These are phyloP conservation scores for Ceratobasidium sp. DNA, from an alignment of 1,284 basidiomycete species.

Conservation along the genomic window DNA sequence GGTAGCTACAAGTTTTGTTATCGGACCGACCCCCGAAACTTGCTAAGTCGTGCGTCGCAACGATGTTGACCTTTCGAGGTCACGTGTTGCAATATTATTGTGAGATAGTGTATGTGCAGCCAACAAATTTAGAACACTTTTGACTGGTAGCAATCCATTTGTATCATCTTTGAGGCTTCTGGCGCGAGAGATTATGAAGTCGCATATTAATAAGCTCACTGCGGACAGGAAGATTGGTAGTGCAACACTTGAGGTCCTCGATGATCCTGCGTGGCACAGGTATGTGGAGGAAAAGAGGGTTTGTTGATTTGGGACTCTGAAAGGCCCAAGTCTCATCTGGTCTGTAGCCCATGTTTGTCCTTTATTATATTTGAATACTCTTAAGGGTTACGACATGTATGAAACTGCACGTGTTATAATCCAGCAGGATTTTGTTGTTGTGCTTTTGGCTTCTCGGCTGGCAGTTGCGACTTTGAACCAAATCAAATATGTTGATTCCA, in stretches of 20 bases:
- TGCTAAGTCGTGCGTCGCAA: slow-evolving; percentile 65
- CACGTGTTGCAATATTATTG: too few relatives aligned
- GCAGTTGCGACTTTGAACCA: slow-evolving; percentile 60
- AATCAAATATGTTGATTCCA: slow-evolving; percentile 65
- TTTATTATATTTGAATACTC: slow-evolving; percentile 54
- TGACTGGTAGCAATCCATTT: too few relatives aligned
- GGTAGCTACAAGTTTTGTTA: slow-evolving; percentile 56
- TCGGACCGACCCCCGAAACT: slow-evolving; percentile 58
- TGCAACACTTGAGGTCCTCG: slow-evolving; percentile 54
- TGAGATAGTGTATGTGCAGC: too few relatives aligned
- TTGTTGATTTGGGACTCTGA: slow-evolving; percentile 3
- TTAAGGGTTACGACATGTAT: slow-evolving; percentile 38
- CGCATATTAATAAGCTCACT: slow-evolving; percentile 55
- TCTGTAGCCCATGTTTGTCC: slow-evolving; percentile 68
- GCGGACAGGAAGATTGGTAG: slow-evolving; percentile 48
- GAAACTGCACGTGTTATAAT: slow-evolving; percentile 51
- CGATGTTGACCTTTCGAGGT: slow-evolving; percentile 51
- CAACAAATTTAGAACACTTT: too few relatives aligned
- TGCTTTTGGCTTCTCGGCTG: slow-evolving; percentile 57
- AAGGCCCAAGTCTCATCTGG: slow-evolving; percentile 5
- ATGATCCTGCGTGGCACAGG: slow-evolving; percentile 58
- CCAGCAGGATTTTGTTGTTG: slow-evolving; percentile 59
- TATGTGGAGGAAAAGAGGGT: slow-evolving; percentile 58
- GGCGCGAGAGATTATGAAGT: slow-evolving; percentile 60
- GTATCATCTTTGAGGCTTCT: slow-evolving; percentile 58